phyloP scores from a whole-genome alignment of 1,284 basidiomycete genomes.

The Microbotryum saponariae region DNA sequence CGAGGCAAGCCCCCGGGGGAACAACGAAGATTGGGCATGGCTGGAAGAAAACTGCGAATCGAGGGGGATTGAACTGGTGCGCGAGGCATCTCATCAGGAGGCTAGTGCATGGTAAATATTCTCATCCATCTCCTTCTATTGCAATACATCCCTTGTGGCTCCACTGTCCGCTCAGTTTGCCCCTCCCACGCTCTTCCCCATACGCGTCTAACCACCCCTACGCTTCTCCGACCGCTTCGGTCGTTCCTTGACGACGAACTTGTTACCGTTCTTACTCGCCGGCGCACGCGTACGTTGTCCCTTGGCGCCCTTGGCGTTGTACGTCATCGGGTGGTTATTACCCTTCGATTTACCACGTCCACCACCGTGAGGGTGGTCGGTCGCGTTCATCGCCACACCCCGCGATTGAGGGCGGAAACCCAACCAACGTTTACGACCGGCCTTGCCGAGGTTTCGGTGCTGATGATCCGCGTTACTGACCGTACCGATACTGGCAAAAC shows the following conservation, averaged over 20 bases:
- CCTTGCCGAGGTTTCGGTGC: constrained; percentile 77
- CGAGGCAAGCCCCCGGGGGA: too few relatives aligned
- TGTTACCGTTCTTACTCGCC: constrained; percentile 82
- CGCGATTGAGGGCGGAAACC: constrained; percentile 80
- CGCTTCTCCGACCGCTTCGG: constrained; percentile 14
- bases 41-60: too few relatives aligned
- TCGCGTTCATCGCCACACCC: constrained; percentile 97
- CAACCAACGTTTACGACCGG: constrained; percentile 81
- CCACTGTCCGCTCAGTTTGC: too few relatives aligned
- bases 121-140: too few relatives aligned
- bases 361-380: constrained; percentile 95
- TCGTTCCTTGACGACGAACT: constrained; percentile 68
- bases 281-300: constrained; percentile 88
- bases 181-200: too few relatives aligned
- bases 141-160: too few relatives aligned
- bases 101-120: too few relatives aligned
- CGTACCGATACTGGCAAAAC: constrained; percentile 80
- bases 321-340: constrained; percentile 71
- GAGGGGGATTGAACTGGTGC: too few relatives aligned
- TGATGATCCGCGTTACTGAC: constrained; percentile 92
- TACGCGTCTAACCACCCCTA: too few relatives aligned
- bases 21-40: too few relatives aligned
- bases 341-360: constrained; percentile 97
- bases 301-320: constrained; percentile 77
- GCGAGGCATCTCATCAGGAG: too few relatives aligned